Evolutionary conservation across 805 yeast species (phyloP).

Genomic region (Kluyveromyces lactis): DNA sequence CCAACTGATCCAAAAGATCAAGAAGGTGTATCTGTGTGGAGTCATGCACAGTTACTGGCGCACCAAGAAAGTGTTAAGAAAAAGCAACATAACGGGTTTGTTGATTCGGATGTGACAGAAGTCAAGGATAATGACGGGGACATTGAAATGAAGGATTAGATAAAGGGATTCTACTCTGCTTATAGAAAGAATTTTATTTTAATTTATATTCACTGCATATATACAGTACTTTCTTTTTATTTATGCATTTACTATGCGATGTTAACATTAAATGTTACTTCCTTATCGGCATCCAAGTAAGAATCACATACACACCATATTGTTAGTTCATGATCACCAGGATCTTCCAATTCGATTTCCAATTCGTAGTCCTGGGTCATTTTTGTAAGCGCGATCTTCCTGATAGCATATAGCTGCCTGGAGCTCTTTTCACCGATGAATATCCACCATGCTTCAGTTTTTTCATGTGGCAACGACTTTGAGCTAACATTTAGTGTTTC

Average conservation of each 20-base stretch:
- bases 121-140: conserved; percentile 11
- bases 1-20: conserved; percentile 84
- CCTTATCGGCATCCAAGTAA: conserved; percentile 88
- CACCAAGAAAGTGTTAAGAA: conserved; percentile 47
- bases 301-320: conserved; percentile 89
- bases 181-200: background rate
- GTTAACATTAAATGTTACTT: conserved; percentile 46
- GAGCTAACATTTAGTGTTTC: conserved; percentile 55
- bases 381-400: conserved; percentile 47
- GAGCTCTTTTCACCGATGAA: conserved; percentile 61
- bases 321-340: conserved; percentile 55
- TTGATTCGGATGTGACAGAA: conserved; percentile 20
- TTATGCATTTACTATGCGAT: conserved; percentile 18
- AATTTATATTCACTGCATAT: background rate
- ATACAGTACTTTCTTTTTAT: background rate
- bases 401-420: conserved; percentile 63
- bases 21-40: conserved; percentile 94
- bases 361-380: conserved; percentile 46
- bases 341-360: conserved; percentile 46
- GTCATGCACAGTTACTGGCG: conserved; percentile 51
- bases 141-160: conserved; percentile 9
- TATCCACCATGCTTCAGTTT: conserved; percentile 71
- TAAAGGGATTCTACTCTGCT: background rate
- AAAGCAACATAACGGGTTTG: conserved; percentile 13
- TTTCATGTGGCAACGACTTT: conserved; percentile 49